These are phyloP conservation scores for Trichosanthes truncata DNA, from an alignment of 306 rosid genomes.

Conservation along the genomic window DNA sequence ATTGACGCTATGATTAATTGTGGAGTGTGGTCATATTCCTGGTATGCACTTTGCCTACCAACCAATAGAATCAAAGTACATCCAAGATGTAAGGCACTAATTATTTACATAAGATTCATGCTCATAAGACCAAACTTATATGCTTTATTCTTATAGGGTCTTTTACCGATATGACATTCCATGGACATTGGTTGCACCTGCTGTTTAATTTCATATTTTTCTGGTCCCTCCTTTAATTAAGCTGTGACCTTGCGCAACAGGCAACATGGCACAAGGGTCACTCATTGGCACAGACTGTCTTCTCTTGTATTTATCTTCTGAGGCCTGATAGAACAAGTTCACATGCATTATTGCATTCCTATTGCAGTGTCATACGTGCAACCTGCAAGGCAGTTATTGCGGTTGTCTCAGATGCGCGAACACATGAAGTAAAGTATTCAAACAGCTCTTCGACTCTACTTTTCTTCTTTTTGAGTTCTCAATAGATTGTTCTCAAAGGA, in stretches of 20 bases:
- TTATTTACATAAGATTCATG: neutral
- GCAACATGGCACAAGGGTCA: slow-evolving; percentile 99
- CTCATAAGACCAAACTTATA: neutral
- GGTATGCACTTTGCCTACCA: neutral
- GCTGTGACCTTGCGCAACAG: slow-evolving; percentile 39
- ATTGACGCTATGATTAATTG: neutral
- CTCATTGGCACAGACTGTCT: slow-evolving; percentile 93
- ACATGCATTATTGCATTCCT: slow-evolving; percentile 75
- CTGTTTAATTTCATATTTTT: neutral
- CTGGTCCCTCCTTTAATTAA: neutral
- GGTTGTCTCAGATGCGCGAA: slow-evolving; percentile 84
- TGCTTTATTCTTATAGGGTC: neutral
- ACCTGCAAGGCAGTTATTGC: slow-evolving; percentile 79
- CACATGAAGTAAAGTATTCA: slow-evolving; percentile 99
- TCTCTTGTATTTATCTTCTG: slow-evolving; percentile 91
- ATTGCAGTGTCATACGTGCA: slow-evolving; percentile 69
- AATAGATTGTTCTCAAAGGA: neutral
- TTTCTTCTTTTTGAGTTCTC: neutral
- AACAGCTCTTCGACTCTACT: slow-evolving; percentile 28
- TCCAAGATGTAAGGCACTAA: neutral
- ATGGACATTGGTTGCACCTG: neutral
- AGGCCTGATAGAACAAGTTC: slow-evolving; percentile 79
- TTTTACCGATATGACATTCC: neutral
- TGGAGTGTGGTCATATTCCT: neutral
- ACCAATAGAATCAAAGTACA: neutral